Evolutionary conservation across 371 early-diverging fungal species (phyloP), one percentile per base, ranked within the genome.

Genomic region (Syncephalastrum racemosum): DNA sequence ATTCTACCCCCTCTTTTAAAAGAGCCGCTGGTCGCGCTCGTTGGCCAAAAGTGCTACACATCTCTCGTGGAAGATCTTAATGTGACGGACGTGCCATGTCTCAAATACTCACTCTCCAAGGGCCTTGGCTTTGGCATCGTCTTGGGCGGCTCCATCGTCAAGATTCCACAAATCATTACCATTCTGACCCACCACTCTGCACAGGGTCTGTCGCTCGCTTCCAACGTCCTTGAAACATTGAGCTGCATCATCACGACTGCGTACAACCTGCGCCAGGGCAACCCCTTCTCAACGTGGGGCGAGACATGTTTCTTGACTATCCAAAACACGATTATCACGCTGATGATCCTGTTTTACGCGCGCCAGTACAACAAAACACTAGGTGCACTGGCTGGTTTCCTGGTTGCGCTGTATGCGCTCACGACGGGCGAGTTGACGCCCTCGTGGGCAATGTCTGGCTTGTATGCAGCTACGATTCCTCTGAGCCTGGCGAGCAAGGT

Each of bases 131-230:
- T 95, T 6, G 97, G 93, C 20, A 95, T 98, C 59, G 92, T 97
- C 16, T 69, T 86, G 7, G 95, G 94, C 42, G 91, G 93, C 1
- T 80, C 89, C 39, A 85, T 97, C 24, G 89, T 97, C 60, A 98
- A 98, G 74, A 80, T 98, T 22, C 99, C 99, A 1, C 98, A 98
- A 75, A 93, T 98, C 55, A 53, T 90, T 57, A 97, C 95, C 61
- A 95, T 98, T 27, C 36, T 94, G 27, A 53, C 64, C 20, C 73
- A 87, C n/a, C 58, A 70, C 25, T 91, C 93, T 10, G 90, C 87
- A 3, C 71, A 83, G 41, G 98, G 98, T 4, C 72, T 98, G 53
- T 91, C 91, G 2, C 71, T 94, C 19, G 56, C 80, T 8, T 86
- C 92, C 4, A 91, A 90, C 62, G 48, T 92, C 14, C 72, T 97